Base-by-base conservation (phyloP, 371 early-diverging fungal genomes). In the Thermomucor indicae-seudaticae region DNA sequence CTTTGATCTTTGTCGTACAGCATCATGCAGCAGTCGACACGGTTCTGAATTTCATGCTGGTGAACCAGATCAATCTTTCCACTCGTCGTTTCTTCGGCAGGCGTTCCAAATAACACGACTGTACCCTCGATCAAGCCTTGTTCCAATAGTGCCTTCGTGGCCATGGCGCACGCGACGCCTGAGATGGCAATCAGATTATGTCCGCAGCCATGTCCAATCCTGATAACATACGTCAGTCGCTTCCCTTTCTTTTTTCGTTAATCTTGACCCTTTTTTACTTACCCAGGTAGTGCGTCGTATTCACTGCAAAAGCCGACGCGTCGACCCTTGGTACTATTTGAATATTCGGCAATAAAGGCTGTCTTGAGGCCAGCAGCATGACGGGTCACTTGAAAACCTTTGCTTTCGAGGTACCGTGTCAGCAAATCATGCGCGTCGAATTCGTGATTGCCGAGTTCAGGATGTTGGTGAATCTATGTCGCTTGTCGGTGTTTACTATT, bases 31-130 rank as follows among this genome's bases (percentile, higher is more conserved):
- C 85, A 64, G 51, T 89, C 90, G 1, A 77, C 70, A 14, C 54
- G 50, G 23, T 65, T 67, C 17, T 84, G 58, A 50, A 90, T 75
- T 11, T 79, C 82, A 6, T 84, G 84, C 2, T 60, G 43, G 11
- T 85, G 53, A 25, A 86, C 64, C 73, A 92, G 77, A 3, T 56
- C 53, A 39, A 88, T 79, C 60, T 92, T 92, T 23, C 90, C 91
- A 25, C 81, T 82, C 1, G 66, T 64, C 0, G 73, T 69, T 60
- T 91, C 88, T 59, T 92, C 91, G 3, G 86, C 90, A 4, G 92
- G 91, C 1, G 89, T 88, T 23, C 90, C 92, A 74, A 83, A 87
- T 42, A 91, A 63, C 43, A 67, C 78, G 44, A 89, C 79, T 14
- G 68, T 65, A 17, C 83, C 89, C 5, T 67, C 45, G 29, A 89